Conservation (phyloP, 768 basidiomycete genomes). For the Psilocybe subaeruginosa region DNA sequence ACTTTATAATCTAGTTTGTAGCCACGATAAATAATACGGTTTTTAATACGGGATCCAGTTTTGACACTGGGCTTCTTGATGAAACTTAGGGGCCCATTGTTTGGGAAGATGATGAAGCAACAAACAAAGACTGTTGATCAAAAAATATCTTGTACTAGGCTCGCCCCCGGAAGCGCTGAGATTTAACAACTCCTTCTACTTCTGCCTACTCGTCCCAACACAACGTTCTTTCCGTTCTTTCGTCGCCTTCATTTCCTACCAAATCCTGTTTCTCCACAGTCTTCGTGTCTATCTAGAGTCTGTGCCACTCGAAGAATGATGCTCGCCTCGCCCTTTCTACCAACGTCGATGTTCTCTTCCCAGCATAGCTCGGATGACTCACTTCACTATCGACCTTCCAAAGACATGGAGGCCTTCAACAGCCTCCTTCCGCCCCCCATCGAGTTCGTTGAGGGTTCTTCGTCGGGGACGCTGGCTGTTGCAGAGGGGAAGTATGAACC, state of each 20-base stretch:
- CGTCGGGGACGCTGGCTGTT: conserved; percentile 71
- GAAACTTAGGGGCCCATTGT: neutral
- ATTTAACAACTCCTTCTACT: neutral
- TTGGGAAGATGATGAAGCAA: conserved; percentile 4
- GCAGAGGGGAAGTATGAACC: conserved; percentile 81
- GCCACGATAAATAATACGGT: neutral
- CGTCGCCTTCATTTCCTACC: neutral
- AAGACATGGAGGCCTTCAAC: conserved; percentile 76
- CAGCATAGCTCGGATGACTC: conserved; percentile 53
- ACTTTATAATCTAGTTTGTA: conserved; percentile 10
- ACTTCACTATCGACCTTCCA: conserved; percentile 63
- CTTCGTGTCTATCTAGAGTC: neutral
- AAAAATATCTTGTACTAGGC: conserved; percentile 18
- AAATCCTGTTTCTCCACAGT: neutral
- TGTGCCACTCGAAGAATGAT: conserved; percentile 42
- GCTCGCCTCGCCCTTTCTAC: conserved; percentile 70
- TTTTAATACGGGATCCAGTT: neutral
- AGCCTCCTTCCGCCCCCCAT: conserved; percentile 79
- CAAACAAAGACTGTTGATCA: conserved; percentile 25
- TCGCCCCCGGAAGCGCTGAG: conserved; percentile 9
- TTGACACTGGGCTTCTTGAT: neutral
- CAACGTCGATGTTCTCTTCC: conserved; percentile 52
- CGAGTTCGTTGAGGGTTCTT: conserved; percentile 85
- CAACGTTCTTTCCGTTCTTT: neutral
- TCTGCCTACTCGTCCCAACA: neutral